phyloP scores from a whole-genome alignment of 305 asterid genomes.

The Salvia sclarea region DNA sequence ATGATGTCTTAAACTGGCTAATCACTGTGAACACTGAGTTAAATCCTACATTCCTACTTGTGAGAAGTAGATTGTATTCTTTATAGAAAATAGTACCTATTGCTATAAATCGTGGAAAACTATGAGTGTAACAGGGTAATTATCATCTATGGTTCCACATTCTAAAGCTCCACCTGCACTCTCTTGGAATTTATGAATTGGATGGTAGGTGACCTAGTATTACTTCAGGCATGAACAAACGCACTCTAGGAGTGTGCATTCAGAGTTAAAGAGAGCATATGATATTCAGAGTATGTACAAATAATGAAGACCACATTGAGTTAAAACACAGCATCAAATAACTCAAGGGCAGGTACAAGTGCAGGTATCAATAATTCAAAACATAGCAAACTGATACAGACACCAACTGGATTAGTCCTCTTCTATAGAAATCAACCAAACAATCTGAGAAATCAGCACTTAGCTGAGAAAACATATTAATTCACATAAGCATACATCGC shows the following conservation, averaged over 20 bases:
- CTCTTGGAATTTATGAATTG: not conserved
- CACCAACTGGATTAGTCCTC: not conserved
- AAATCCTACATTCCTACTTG: not conserved
- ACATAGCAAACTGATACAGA: not conserved
- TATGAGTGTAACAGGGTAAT: not conserved
- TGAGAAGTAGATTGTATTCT: slow-evolving; percentile 3
- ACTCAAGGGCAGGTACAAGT: not conserved
- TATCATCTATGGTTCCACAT: not conserved
- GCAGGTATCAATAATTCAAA: not conserved
- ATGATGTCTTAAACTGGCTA: not conserved
- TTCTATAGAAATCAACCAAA: slow-evolving; percentile 9
- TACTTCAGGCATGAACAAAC: not conserved
- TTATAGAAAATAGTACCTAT: slow-evolving; percentile 72
- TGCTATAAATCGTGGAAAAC: slow-evolving; percentile 53
- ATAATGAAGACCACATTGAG: not conserved
- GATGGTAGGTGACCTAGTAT: not conserved
- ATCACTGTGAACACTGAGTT: not conserved
- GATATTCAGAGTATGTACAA: not conserved
- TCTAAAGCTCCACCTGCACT: not conserved
- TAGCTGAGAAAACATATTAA: not conserved
- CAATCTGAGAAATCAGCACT: not conserved
- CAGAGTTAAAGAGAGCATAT: not conserved
- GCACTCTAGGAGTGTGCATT: not conserved
- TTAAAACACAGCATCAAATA: not conserved
- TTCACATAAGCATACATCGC: not conserved